Evolutionary conservation across 345 rosid genomes (phyloP).

Genomic region (Eucalyptus curtisii): DNA sequence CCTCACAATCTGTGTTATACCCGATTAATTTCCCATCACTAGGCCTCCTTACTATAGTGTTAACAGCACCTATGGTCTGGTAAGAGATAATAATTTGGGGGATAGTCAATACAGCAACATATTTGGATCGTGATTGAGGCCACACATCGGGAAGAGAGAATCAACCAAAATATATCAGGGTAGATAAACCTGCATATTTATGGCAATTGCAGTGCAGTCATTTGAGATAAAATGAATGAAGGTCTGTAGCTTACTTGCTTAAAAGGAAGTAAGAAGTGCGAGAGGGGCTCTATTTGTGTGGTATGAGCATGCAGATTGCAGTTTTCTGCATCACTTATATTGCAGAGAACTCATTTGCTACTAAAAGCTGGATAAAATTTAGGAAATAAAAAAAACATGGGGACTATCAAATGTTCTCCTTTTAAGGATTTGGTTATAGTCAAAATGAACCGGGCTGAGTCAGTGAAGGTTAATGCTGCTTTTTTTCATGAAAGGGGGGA

Average conservation of each 20-base stretch:
- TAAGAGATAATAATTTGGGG: neutral
- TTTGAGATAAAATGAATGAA: neutral
- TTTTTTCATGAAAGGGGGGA: neutral
- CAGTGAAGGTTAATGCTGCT: neutral
- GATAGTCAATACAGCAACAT: neutral
- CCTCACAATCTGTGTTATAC: slow-evolving; percentile 42
- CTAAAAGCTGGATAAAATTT: neutral
- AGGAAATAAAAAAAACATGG: neutral
- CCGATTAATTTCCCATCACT: slow-evolving; percentile 39
- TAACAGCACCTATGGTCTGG: slow-evolving; percentile 40
- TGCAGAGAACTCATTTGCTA: neutral
- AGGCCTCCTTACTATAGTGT: slow-evolving; percentile 38
- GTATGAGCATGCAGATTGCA: neutral
- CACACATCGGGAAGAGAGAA: neutral
- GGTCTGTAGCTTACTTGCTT: neutral
- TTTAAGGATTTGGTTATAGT: neutral
- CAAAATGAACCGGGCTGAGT: neutral
- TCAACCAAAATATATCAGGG: neutral
- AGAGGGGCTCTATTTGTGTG: neutral
- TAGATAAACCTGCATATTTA: neutral
- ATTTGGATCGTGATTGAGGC: neutral
- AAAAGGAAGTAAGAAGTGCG: neutral
- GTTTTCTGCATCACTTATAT: neutral
- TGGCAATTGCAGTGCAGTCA: neutral
- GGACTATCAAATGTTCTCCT: neutral